Conservation (phyloP, 192 early-diverging fungal species). For the Umbelopsis sp. region DNA sequence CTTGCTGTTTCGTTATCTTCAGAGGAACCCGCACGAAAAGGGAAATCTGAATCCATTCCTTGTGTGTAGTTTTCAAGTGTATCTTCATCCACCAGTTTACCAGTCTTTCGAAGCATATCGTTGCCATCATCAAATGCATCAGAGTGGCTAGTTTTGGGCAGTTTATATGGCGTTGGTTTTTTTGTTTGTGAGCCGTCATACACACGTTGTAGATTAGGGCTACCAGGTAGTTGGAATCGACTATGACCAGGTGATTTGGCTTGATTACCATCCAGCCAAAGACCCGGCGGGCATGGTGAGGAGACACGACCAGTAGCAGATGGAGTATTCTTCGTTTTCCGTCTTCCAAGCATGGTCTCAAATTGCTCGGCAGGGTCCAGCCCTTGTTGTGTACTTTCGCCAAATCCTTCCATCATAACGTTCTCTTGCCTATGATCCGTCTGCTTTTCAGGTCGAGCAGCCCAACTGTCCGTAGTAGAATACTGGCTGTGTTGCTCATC, state of each 20-base stretch:
- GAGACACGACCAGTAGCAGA: neutral
- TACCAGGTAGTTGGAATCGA: constrained; percentile 14
- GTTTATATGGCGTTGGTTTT: neutral
- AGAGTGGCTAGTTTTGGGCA: neutral
- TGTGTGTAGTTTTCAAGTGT: constrained; percentile 12
- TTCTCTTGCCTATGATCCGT: neutral
- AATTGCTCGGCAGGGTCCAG: constrained; percentile 18
- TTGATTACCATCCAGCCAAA: constrained; percentile 18
- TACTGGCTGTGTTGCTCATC: neutral
- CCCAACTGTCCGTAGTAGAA: constrained; percentile 1
- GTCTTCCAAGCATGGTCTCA: constrained; percentile 13
- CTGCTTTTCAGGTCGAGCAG: neutral
- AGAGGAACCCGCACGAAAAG: neutral
- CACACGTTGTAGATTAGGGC: constrained; percentile 21
- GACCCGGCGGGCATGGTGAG: constrained; percentile 21
- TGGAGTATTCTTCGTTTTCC: neutral
- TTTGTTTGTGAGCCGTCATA: neutral
- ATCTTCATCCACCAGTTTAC: constrained; percentile 15
- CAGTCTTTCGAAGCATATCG: constrained; percentile 20
- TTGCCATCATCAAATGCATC: constrained; percentile 12
- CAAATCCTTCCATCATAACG: constrained; percentile 9
- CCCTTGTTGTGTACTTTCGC: constrained; percentile 1
- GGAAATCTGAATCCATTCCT: neutral
- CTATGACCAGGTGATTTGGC: neutral
- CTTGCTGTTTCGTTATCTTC: neutral